Evolutionary conservation across 441 rosid species (phyloP), one percentile per base, ranked within the genome.

Genomic region (Arabidopsis hybrid): DNA sequence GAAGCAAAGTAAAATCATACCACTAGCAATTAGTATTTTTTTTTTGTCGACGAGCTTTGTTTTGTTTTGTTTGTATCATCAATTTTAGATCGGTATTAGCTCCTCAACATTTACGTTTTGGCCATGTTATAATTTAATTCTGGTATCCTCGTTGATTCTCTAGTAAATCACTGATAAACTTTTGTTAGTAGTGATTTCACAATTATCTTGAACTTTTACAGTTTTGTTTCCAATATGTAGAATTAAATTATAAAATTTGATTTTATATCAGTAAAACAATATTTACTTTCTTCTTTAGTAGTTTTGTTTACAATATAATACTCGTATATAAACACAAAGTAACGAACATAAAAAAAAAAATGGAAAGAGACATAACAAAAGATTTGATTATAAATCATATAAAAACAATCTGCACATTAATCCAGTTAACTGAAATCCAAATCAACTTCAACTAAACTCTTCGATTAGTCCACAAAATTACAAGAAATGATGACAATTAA

Each of bases 401-500:
- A 49, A 57, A 71, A 65, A 21, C 80, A 76, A 50, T 50, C 61
- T 11, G 43, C 64, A 60, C 47, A 58, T 3, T n/a, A 72, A 67
- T 72, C 73, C 81, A 78, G 61, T 78, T 17, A 46, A 72, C 81
- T 60, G 68, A 17, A 55, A 60, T 61, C 73, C 81, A 78, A 72
- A 78, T 60, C 5, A 55, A 53, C 52, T 18, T 61, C 70, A 78
- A 67, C 81, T 78, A 78, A 78, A 72, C 77, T 55, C 81, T 72
- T 66, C 66, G 12, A 77, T 78, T 61, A 72, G 69, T 72, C 81
- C 70, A 67, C 52, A 61, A 67, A 67, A 60, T 38, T 52, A 78
- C 81, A 78, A 72, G 26, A 72, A 72, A 60, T 66, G 69, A 72
- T 72, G 81, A 78, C 78, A 72, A 39, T 72, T 78, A 72, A 77